Conservation (phyloP, 139 green algal species). For the Eudorina sp. region DNA sequence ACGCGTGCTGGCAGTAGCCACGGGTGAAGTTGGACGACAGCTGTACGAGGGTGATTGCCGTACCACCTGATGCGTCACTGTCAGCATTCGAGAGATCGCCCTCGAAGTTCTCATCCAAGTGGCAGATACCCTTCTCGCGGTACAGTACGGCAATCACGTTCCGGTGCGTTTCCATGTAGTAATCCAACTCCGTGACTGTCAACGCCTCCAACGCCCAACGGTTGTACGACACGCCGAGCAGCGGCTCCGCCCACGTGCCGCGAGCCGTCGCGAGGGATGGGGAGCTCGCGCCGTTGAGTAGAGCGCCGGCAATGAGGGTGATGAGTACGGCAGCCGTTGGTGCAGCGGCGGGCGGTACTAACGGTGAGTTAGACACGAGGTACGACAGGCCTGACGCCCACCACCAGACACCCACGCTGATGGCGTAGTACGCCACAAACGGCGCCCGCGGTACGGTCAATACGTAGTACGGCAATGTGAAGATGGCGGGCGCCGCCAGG, state of each 20-base stretch:
- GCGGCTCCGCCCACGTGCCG: background rate
- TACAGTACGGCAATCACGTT: constrained; percentile 33
- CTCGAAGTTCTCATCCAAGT: background rate
- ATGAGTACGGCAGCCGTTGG: constrained; percentile 56
- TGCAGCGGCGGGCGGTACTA: constrained; percentile 45
- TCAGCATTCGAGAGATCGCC: no score
- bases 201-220: constrained; percentile 39
- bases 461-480: constrained; percentile 56
- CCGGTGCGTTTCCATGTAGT: constrained; percentile 14
- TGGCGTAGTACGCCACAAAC: constrained; percentile 35
- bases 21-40: background rate
- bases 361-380: constrained; percentile 29
- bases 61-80: background rate
- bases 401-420: constrained; percentile 53
- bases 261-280: constrained; percentile 40
- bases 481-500: constrained; percentile 38
- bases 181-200: background rate
- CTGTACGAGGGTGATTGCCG: background rate
- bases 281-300: constrained; percentile 49
- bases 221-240: constrained; percentile 62
- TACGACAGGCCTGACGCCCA: constrained; percentile 58
- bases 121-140: background rate
- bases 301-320: constrained; percentile 56
- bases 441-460: constrained; percentile 49
- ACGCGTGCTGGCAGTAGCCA: background rate